These are phyloP conservation scores for Musa itinerans DNA, from an alignment of 176 grass and related monocot genomes.

Conservation along the genomic window DNA sequence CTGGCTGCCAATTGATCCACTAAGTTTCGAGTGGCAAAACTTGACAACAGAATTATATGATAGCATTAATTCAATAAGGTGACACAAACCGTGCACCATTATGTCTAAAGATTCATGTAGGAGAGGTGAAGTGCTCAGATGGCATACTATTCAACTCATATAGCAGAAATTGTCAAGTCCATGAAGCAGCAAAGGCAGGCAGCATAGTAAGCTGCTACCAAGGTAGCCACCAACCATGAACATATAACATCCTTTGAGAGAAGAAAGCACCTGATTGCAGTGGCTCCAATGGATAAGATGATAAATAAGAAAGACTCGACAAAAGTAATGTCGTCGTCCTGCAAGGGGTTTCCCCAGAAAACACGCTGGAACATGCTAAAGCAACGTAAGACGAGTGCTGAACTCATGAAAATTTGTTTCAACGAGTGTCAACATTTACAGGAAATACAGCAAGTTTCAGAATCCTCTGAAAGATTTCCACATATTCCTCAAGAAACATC, in stretches of 20 bases:
- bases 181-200: background rate
- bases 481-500: slow-evolving; percentile 16
- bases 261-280: background rate
- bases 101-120: background rate
- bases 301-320: no score
- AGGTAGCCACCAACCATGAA: background rate
- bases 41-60: background rate
- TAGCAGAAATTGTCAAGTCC: background rate
- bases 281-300: background rate
- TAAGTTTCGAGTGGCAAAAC: background rate
- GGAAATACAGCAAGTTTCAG: slow-evolving; percentile 28
- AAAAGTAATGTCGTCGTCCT: no score
- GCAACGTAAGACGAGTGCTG: background rate
- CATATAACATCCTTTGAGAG: background rate
- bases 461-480: slow-evolving; percentile 24
- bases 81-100: background rate
- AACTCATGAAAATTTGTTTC: slow-evolving; percentile 20
- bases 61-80: background rate
- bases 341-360: no score
- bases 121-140: background rate
- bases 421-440: slow-evolving; percentile 40
- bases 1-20: background rate
- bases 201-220: background rate
- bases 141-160: background rate
- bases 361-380: no score